A percentile compares a stretch with the other conserved stretches of the same genome.
phyloP scores from a whole-genome alignment of 164 flowering plant genomes.

The Vitis cinerea region DNA sequence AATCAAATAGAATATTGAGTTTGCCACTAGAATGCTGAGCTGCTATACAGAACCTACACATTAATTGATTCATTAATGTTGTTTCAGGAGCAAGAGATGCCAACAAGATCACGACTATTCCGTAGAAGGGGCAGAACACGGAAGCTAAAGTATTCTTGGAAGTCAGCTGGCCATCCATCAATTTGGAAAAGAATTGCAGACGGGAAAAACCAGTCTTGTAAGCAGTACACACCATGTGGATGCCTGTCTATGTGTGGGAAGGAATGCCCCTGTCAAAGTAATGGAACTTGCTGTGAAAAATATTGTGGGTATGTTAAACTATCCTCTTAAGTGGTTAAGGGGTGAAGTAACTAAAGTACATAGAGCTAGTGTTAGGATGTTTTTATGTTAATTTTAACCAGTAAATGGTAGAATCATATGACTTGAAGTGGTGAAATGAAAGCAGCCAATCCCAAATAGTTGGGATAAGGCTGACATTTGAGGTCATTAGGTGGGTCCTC shows the following conservation, averaged over 20 bases:
- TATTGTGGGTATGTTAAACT: constrained; percentile 85
- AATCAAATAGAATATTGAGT: too few relatives aligned
- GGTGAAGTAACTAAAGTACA: neutral
- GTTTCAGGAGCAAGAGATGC: constrained; percentile 60
- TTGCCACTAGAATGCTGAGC: neutral
- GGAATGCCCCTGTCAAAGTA: constrained; percentile 76
- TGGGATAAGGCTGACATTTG: neutral
- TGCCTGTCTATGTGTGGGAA: constrained; percentile 84
- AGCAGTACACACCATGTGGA: constrained; percentile 88
- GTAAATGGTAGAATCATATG: neutral
- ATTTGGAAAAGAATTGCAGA: constrained; percentile 85
- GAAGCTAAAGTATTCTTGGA: constrained; percentile 86
- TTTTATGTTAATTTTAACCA: neutral
- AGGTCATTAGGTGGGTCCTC: neutral
- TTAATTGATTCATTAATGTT: neutral
- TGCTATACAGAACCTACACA: neutral
- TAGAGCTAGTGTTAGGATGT: neutral
- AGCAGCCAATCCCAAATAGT: neutral
- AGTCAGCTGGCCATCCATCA: constrained; percentile 89
- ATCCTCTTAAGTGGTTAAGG: neutral
- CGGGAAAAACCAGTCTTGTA: constrained; percentile 72
- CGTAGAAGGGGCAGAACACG: constrained; percentile 84
- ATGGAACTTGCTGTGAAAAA: constrained; percentile 97
- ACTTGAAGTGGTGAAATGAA: neutral
- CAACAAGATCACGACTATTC: constrained; percentile 56